Conservation (phyloP, 768 basidiomycete species). For the Boletus tylopilopsis region DNA sequence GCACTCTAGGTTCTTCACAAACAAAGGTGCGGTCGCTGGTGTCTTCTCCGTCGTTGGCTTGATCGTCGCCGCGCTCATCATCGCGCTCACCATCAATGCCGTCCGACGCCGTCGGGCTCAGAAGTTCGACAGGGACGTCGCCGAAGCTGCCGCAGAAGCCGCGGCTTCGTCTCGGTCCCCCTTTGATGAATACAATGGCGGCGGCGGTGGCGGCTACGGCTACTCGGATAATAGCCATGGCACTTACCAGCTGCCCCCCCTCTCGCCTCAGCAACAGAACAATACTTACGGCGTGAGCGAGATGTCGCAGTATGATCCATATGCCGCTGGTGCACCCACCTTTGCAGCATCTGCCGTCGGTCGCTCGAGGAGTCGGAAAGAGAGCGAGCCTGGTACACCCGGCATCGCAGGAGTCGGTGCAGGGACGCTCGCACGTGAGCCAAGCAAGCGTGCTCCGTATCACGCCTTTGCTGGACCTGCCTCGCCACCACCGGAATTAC, state of each 20-base stretch:
- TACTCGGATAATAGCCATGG: constrained; percentile 56
- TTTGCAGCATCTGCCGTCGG: constrained; percentile 21
- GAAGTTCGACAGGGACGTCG: constrained; percentile 70
- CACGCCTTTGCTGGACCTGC: constrained; percentile 37
- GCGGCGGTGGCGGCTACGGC: constrained; percentile 25
- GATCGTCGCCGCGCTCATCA: constrained; percentile 45
- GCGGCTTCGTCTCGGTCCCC: constrained; percentile 48
- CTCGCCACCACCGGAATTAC: constrained; percentile 18
- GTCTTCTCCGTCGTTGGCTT: constrained; percentile 72
- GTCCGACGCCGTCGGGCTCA: constrained; percentile 61
- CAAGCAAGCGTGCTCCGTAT: constrained; percentile 33
- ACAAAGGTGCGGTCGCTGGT: constrained; percentile 69
- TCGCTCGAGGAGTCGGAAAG: constrained; percentile 25
- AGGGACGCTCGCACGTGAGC: constrained; percentile 28
- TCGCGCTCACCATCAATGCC: constrained; percentile 47
- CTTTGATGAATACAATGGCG: constrained; percentile 43
- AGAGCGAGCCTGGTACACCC: constrained; percentile 33
- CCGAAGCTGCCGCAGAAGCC: constrained; percentile 65
- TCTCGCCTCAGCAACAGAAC: constrained; percentile 26
- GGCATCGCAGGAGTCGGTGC: constrained; percentile 39
- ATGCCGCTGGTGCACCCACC: constrained; percentile 22
- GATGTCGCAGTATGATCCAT: constrained; percentile 37
- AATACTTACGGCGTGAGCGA: constrained; percentile 55
- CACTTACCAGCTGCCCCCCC: constrained; percentile 48
- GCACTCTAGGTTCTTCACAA: constrained; percentile 57